Base-by-base conservation (phyloP, 129 eudicot genomes). In the Silybum marianum region DNA sequence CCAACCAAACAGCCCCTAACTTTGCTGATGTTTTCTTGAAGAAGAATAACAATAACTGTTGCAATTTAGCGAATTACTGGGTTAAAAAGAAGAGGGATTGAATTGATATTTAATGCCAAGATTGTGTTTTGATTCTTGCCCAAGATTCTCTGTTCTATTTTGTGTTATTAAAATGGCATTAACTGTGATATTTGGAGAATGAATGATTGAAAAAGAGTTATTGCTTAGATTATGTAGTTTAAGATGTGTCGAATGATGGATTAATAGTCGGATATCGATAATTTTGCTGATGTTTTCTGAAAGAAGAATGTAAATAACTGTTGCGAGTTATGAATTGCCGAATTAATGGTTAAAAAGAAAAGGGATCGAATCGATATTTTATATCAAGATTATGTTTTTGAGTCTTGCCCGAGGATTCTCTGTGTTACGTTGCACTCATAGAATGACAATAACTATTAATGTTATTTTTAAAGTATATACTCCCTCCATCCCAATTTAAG, bases 371-470 rank as follows among this genome's bases (percentile, higher is more conserved):
- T 39, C 18, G 22, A 22, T 65, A 63, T 18, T 10, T 78, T 69
- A 26, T 34, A 7, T 78, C 14, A 42, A 78, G 30, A 9, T 44
- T 78, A 26, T 78, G 74, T 78, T 68, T 36, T 8, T 13, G 67
- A 77, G 8, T 54, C 40, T 6, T 74, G 39, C 23, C 48, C 66
- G 25, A 12, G 39, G 44, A 24, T 44, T 21, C 3, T 42, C 9
- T 42, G 8, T 70, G 58, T 69, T 69, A n/a, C 70, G 30, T 70
- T 71, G n/a, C 18, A 60, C 72, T 38, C 80, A 62, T 77, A 36
- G 71, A 22, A 73, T 22, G 23, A 18, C 23, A 1, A 58, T 58
- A 18, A 58, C 2, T 58, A 19, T 58, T 73, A 7, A 26, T 73
- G 36, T 18, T 39, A 42, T 23, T 46, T 14, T 73, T 44, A 40